Percentiles rank a stretch among this genome's conserved stretches.
Conservation (phyloP, 2,329 filamentous ascomycete species). For the Hymenoscyphus fructigenus region DNA sequence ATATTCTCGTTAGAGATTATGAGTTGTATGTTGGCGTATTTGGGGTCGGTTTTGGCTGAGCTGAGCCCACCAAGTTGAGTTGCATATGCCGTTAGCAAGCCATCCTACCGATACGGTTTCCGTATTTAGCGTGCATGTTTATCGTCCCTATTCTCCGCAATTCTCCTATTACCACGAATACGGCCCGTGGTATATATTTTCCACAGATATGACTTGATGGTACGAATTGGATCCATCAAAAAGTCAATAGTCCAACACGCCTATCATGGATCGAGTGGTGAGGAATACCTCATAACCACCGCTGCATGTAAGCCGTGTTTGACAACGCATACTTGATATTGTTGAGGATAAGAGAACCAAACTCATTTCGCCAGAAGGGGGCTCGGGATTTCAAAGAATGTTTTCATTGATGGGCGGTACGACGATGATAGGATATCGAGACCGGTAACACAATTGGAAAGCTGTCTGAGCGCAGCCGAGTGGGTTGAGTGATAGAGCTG, state of each 20-base stretch:
- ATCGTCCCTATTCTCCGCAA: conserved; percentile 3
- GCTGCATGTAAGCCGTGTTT: conserved; percentile 14
- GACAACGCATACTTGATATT: conserved; percentile 10
- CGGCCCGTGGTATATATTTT: background rate
- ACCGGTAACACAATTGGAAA: background rate
- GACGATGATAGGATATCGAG: background rate
- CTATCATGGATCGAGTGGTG: background rate
- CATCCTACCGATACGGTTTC: background rate
- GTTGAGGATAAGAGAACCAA: background rate
- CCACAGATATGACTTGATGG: background rate
- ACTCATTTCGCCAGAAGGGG: background rate
- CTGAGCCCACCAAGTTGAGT: background rate
- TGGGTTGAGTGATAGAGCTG: background rate
- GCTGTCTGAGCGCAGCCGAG: background rate
- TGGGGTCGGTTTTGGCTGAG: background rate
- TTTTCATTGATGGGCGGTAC: background rate
- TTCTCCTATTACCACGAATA: background rate
- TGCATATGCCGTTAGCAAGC: conserved; percentile 4
- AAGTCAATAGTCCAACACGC: conserved; percentile 1
- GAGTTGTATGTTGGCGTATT: background rate
- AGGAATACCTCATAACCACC: background rate
- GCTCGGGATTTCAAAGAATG: background rate
- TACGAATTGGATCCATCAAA: background rate
- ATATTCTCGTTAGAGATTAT: background rate
- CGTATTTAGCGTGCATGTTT: background rate